phyloP scores from a whole-genome alignment of 2,329 filamentous ascomycete species.

The Claviceps sp. region DNA sequence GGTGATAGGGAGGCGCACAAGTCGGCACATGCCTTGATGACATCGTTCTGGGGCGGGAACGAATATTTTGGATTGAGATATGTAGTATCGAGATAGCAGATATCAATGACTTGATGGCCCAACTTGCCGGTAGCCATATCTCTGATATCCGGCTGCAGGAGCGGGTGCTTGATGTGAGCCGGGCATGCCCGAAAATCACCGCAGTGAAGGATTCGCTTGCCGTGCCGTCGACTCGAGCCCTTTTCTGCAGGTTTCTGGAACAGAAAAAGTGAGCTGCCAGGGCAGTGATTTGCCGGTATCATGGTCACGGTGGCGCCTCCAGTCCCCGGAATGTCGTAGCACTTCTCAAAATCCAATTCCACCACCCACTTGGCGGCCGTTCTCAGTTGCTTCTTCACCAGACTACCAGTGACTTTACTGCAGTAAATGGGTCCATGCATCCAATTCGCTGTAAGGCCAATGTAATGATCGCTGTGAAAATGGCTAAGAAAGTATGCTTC shows the following conservation, averaged over 20 bases:
- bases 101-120: slow-evolving; percentile 77
- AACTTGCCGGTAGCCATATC: slow-evolving; percentile 58
- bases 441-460: slow-evolving; percentile 81
- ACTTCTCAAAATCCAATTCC: slow-evolving; percentile 71
- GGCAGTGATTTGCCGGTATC: slow-evolving; percentile 94
- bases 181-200: slow-evolving; percentile 90
- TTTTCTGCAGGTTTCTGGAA: slow-evolving; percentile 67
- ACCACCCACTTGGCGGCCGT: slow-evolving; percentile 80
- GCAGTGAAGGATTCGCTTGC: slow-evolving; percentile 80
- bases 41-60: slow-evolving; percentile 78
- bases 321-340: slow-evolving; percentile 66
- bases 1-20: slow-evolving; percentile 70
- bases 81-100: slow-evolving; percentile 94
- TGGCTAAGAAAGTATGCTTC: slow-evolving; percentile 94
- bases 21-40: slow-evolving; percentile 76
- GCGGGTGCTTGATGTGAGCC: slow-evolving; percentile 68
- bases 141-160: slow-evolving; percentile 60
- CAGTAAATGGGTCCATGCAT: slow-evolving; percentile 92
- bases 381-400: slow-evolving; percentile 73
- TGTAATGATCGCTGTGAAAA: slow-evolving; percentile 96
- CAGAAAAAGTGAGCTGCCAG: slow-evolving; percentile 83
- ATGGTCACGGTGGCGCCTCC: slow-evolving; percentile 71
- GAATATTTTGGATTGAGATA: slow-evolving; percentile 93
- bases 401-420: slow-evolving; percentile 79
- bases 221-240: slow-evolving; percentile 37